Base-by-base conservation (phyloP, 2,329 filamentous ascomycete species). In the Apiospora saccharicola region DNA sequence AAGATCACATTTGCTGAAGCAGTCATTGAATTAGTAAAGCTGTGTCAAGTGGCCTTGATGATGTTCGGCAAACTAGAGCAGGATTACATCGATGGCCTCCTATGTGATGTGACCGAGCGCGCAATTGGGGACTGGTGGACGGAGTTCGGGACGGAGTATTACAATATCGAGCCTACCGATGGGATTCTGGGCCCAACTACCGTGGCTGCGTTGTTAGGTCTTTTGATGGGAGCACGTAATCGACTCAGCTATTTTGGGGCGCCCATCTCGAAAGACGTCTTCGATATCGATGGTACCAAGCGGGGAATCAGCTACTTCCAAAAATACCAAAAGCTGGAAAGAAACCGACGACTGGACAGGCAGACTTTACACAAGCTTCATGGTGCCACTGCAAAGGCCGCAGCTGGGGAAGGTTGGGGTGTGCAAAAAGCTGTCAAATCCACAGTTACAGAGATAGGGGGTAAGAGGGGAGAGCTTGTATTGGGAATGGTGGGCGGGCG, bases 61-160 rank as follows among this genome's bases (percentile, higher is more conserved):
- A 86, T 98, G 73, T 99, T 98, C 82, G 94, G 92, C 71, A 94
- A 95, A 80, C 85, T 98, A 7, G 92, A 94, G n/a, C 89, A 92
- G 43, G 93, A 95, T 75, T 98, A 97, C 80, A 93, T 94, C 10
- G 96, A 99, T 78, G 96, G 96, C 0, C 84, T 98, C 34, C 88
- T 99, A 3, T 99, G 96, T 81, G 96, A 99, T 83, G 87, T 96
- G 61, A 98, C 96, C 0, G 96, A 99, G 81, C 92, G 89, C 74
- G 94, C 95, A 1, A 91, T 98, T 77, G 92, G 92, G 74, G 94
- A 98, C 81, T 99, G 96, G 96, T 98, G 96, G 96, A 92, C 93
- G 1, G 94, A 98, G 78, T 92, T 98, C 73, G 96, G 96, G 1
- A 92, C 92, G 0, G 96, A 98, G 76, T 92, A 96, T 78, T 98